Base-by-base conservation (phyloP, 805 yeast species). In the Schwanniomyces vanrijiae region DNA sequence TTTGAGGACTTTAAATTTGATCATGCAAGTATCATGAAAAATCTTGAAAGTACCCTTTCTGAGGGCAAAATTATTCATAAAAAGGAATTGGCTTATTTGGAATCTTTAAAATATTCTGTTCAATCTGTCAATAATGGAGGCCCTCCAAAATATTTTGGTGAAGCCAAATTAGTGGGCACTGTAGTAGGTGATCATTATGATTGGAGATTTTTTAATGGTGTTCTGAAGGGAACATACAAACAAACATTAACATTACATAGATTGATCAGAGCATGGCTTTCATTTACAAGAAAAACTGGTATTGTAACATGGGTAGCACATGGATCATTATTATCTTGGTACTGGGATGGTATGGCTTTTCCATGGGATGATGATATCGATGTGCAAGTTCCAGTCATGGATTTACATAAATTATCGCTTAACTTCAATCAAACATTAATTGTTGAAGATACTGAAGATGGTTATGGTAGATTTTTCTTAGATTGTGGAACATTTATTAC, bases 361-460 rank as follows among this genome's bases (percentile, higher is more conserved):
- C 83, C 82, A 7, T 80, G 83, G 83, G 84, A 80, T 57, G 64
- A 65, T 44, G 84, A 80, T 59, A 69, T 78, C 41, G 84, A 80
- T 56, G 80, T 82, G 13, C 77, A 78, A 47, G 68, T 67, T 68
- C 70, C 75, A 2, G 54, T 68, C 5, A 54, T 49, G 16, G 82
- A 78, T 40, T 60, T 80, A 45, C 80, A 78, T 51, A 59, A 55
- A 37, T 56, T 80, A 38, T 65, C 80, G 4, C 56, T 67, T 39
- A 43, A 53, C 16, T 78, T 59, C 57, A 80, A 80, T 55, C 76
- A 76, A 44, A 61, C 77, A 3, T n/a, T 61, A 55, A 51, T 69
- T 56, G 55, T 78, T 16, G 81, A 78, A 50, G 46, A 51, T 5
- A 48, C 51, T 18, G 53, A 58, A 16, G 59, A 57, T 25, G 37